Base-by-base conservation (phyloP, 192 early-diverging fungal genomes). In the Backusella tuberculispora region DNA sequence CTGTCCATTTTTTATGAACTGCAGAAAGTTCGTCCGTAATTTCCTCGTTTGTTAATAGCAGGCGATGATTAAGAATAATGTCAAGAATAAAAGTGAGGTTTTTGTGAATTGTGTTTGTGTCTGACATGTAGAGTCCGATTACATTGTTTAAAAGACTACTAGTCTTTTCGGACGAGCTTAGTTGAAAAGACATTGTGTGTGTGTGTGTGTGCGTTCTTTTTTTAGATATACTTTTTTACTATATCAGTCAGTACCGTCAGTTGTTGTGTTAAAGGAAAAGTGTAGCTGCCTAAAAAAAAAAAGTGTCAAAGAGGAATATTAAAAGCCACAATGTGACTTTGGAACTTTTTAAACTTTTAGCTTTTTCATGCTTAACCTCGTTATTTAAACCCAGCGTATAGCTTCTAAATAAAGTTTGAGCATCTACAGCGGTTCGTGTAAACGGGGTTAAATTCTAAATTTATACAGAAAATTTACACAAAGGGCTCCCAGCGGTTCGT, bases 11-110 rank as follows among this genome's bases (percentile, higher is more conserved):
- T 46, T 82, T 84, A 24, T 77, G 79, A 13, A 67, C 73, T 17
- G 60, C 5, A 15, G 48, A 42, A 7, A 68, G 10, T 60, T 73
- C 56, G 6, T 76, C 63, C 1, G 21, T 68, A 6, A 37, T 69
- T 66, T 76, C 67, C 9, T 80, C 41, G 5, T 80, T 80, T n/a
- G 73, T 73, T 19, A 9, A 13, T 26, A 89, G 45, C 9, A 85
- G 67, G 8, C 79, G 78, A 64, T 84, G 77, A 40, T 79, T 71
- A 5, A 76, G 72, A 60, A 89, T 75, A 6, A 81, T 80, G 41
- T 87, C 86, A 38, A 89, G 48, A 15, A 89, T 76, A 81, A 87
- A 85, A 26, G 85, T 81, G 2, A 89, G 66, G 64, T 83, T 77
- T 13, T 73, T 66, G 17, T 79, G 70, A 21, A 88, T 72, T 1